A percentile compares a stretch with the other conserved stretches of the same genome.
Evolutionary conservation across 2,329 filamentous ascomycete genomes (phyloP).

Genomic region (Hymenotorrendiella dingleyae): DNA sequence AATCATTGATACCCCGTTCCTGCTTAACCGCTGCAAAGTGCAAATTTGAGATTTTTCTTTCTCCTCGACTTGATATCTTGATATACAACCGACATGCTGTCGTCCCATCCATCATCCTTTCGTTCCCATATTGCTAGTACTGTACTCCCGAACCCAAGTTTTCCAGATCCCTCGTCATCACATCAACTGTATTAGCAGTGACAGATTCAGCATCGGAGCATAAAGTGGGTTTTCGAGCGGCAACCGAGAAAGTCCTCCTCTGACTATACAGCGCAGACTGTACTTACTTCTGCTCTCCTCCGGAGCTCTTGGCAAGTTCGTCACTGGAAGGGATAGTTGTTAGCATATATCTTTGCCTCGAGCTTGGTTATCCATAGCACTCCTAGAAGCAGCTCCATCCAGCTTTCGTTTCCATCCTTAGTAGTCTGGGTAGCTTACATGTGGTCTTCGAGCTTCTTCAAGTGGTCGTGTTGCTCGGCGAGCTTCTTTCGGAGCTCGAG

Average conservation of each 20-base stretch:
- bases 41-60: constrained; percentile 4
- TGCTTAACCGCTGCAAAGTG: background rate
- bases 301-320: constrained; percentile 65
- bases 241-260: too few relatives aligned
- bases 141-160: background rate
- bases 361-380: too few relatives aligned
- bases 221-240: background rate
- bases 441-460: constrained; percentile 79
- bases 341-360: too few relatives aligned
- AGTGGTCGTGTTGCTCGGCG: constrained; percentile 70
- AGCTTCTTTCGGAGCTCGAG: constrained; percentile 68
- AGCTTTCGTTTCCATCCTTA: background rate
- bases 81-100: background rate
- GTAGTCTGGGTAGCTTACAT: constrained; percentile 53
- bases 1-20: background rate
- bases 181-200: constrained; percentile 6
- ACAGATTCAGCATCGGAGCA: constrained; percentile 8
- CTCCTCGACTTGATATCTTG: constrained; percentile 3
- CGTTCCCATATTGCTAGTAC: too few relatives aligned
- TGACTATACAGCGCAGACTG: constrained; percentile 4
- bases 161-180: background rate
- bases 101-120: background rate
- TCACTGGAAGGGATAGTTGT: constrained; percentile 47
- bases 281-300: constrained; percentile 33
- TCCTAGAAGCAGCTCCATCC: too few relatives aligned